Base-by-base conservation (phyloP, 176 grass and related monocot genomes). In the Phragmites australis region DNA sequence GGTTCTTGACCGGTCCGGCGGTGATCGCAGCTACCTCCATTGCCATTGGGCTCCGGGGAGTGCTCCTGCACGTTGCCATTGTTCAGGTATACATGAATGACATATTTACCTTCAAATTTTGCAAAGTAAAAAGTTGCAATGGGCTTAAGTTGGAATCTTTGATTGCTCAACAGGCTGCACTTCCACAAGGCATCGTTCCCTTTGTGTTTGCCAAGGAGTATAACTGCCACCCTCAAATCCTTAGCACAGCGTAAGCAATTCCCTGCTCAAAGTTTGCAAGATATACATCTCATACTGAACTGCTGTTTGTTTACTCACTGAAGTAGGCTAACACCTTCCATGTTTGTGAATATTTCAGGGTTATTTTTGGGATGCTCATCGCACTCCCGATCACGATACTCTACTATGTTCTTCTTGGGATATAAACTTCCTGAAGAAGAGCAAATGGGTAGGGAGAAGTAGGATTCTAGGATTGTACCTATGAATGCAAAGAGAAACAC, bases 131-230 rank as follows among this genome's bases (percentile, higher is more conserved):
- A n/a, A n/a, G 27, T 70, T 32, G 9, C 26, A 14, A 60, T 13
- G 13, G 69, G 6, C 22, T 5, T 47, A 8, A 14, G 39, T 17
- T 40, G 10, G 7, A 79, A 51, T 29, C 2, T 76, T 44, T 87
- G 18, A 57, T 52, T 77, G 22, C 47, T 76, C 12, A 62, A 81
- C 83, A 97, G 95, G 95, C 95, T 48, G 95, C 95, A 75, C 95
- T 97, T 84, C 95, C 95, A 52, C 95, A 94, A 93, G 95, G 95
- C 42, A 97, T 97, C 6, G 95, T 97, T 6, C 95, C 95, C 11
- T 97, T 97, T 78, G 95, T 97, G 65, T 97, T 97, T 60, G 95
- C 95, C 25, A 97, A 97, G 69, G 95, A 97, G 55, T 97, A 97
- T 83, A 97, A 93, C 51, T 97, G 95, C 83, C 95, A 97, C 60